Evolutionary conservation across 139 green algal species (phyloP).

Genomic region (Gonium pectorale): DNA sequence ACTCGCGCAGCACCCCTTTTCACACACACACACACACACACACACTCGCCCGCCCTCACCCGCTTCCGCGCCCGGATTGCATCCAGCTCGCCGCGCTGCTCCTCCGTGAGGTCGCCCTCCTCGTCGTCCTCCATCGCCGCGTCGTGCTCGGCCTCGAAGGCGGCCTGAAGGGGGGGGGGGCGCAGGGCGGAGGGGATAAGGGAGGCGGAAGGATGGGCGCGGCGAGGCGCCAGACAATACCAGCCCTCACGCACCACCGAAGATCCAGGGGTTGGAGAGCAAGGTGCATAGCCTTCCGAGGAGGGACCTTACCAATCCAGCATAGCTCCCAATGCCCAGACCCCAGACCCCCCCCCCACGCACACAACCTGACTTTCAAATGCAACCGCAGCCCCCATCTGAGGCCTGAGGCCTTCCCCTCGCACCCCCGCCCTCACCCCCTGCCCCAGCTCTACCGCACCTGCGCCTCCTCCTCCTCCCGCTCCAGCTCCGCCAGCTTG

Average conservation of each 20-base stretch:
- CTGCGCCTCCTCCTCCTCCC: conserved; percentile 70
- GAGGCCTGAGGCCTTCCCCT: neutral
- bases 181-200: neutral
- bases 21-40: neutral
- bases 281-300: no score
- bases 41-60: neutral
- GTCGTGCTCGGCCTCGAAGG: conserved; percentile 52
- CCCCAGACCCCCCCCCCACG: no score
- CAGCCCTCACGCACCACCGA: no score
- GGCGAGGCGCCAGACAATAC: no score
- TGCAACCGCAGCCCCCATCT: no score
- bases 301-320: no score
- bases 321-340: no score
- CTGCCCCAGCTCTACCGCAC: no score
- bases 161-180: conserved; percentile 16
- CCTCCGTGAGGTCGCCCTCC: conserved; percentile 69
- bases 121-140: conserved; percentile 70
- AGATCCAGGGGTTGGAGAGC: no score
- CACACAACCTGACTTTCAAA: no score
- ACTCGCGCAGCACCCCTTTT: neutral
- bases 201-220: neutral
- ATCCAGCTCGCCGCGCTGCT: conserved; percentile 80
- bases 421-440: neutral
- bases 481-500: conserved; percentile 93
- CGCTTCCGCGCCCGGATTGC: conserved; percentile 84